These are phyloP conservation scores for Gracilaria gracilis DNA, from an alignment of 23 red algal species.

Conservation along the genomic window DNA sequence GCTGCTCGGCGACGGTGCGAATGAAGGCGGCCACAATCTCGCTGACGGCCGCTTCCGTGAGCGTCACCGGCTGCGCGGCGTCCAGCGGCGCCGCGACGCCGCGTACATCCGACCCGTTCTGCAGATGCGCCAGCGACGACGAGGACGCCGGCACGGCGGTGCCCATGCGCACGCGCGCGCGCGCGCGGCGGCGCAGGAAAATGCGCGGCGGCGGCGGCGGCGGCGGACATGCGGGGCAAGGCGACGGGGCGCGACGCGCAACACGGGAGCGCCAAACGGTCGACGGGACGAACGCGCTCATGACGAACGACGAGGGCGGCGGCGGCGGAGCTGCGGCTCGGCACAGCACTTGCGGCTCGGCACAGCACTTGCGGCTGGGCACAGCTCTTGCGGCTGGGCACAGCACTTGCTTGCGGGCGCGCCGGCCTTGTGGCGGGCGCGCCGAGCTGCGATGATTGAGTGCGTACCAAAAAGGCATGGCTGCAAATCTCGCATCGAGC, in stretches of 20 bases:
- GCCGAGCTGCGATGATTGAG: too few species aligned
- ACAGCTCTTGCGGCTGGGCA: too few species aligned
- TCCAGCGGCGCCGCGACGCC: conserved; percentile 70
- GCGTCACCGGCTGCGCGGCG: conserved; percentile 61
- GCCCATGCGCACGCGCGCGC: neutral
- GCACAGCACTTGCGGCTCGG: too few species aligned
- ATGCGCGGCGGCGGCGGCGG: neutral
- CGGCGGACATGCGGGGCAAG: neutral
- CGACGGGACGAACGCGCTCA: too few species aligned
- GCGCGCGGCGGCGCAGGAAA: neutral
- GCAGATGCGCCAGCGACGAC: conserved; percentile 48
- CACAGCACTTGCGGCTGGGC: too few species aligned
- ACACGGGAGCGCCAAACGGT: too few species aligned
- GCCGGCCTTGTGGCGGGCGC: too few species aligned
- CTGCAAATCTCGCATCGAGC: too few species aligned
- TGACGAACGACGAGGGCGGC: too few species aligned
- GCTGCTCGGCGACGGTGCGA: neutral
- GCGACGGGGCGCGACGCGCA: neutral
- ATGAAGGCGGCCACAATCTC: conserved; percentile 82
- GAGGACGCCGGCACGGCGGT: neutral
- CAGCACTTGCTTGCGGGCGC: too few species aligned
- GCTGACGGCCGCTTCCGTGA: conserved; percentile 45
- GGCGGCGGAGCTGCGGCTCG: too few species aligned
- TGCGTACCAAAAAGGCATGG: too few species aligned
- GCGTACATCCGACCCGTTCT: conserved; percentile 92